Percentiles rank a stretch among this genome's conserved stretches.
Conservation (phyloP, 2,329 filamentous ascomycete species). For the Sporothrix curviconia region DNA sequence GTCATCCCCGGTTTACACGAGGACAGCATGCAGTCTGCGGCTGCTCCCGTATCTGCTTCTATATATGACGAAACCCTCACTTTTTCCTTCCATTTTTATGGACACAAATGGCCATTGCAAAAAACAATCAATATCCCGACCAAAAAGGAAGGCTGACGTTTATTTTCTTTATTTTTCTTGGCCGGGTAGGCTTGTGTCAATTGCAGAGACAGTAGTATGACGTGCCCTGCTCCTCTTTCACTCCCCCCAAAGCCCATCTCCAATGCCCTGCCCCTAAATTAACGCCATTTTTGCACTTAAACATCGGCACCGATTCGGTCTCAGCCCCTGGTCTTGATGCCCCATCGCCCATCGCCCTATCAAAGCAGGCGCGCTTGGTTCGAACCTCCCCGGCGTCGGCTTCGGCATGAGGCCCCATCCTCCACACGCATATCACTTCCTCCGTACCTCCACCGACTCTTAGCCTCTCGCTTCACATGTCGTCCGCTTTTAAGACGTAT, state of each 20-base stretch:
- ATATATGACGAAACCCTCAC: not conserved
- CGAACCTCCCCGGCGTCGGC: not conserved
- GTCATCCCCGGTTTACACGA: not conserved
- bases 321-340: constrained; percentile 7
- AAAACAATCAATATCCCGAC: not conserved
- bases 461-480: not conserved
- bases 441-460: too few species aligned
- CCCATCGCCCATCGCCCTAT: constrained; percentile 1
- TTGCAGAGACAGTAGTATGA: constrained; percentile 23
- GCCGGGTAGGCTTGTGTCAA: constrained; percentile 20
- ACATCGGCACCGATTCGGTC: constrained; percentile 18
- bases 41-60: not conserved
- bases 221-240: not conserved
- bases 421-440: too few species aligned
- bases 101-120: not conserved
- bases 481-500: not conserved
- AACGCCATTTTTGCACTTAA: constrained; percentile 2
- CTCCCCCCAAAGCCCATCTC: not conserved
- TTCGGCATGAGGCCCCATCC: not conserved
- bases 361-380: not conserved
- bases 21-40: not conserved
- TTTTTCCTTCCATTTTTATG: not conserved
- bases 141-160: constrained; percentile 6
- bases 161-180: not conserved
- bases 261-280: not conserved